Percentiles rank a stretch among this genome's conserved stretches.
phyloP scores from a whole-genome alignment of 306 rosid species.

The Sphenostylis stenocarpa region DNA sequence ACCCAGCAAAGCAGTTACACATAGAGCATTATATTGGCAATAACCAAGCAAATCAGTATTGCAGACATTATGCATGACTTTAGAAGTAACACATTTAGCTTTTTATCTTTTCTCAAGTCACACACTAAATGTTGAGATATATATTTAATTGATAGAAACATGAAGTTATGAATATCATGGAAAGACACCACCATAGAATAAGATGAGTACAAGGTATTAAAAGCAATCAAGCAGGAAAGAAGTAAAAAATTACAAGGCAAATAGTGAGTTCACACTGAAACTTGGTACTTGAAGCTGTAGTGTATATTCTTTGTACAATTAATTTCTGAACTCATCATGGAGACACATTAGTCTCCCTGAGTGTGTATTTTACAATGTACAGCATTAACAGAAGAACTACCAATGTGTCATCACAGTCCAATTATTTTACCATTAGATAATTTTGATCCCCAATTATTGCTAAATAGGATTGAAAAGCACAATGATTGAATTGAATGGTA shows the following conservation, averaged over 20 bases:
- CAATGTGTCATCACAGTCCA: not conserved
- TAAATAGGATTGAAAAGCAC: not conserved
- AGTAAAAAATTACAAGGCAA: not conserved
- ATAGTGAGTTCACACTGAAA: not conserved
- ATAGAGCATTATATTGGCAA: slow-evolving; percentile 6
- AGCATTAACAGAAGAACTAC: not conserved
- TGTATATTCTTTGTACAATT: not conserved
- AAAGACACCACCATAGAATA: not conserved
- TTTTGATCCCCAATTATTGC: not conserved
- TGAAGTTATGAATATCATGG: not conserved
- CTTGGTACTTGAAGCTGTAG: not conserved
- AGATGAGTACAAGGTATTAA: not conserved
- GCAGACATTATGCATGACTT: not conserved
- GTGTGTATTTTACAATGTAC: not conserved
- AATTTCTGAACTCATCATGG: not conserved
- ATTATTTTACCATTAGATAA: not conserved
- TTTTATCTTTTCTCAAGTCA: not conserved
- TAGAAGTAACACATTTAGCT: slow-evolving; percentile 1
- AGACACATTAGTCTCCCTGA: not conserved
- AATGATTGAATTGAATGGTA: not conserved
- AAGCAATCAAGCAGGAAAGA: not conserved
- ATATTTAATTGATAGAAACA: not conserved
- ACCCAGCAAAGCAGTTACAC: slow-evolving; percentile 31
- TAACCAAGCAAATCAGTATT: slow-evolving; percentile 24
- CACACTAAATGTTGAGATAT: not conserved